Base-by-base conservation (phyloP, 495 filamentous ascomycete genomes). In the Podospora sp. region DNA sequence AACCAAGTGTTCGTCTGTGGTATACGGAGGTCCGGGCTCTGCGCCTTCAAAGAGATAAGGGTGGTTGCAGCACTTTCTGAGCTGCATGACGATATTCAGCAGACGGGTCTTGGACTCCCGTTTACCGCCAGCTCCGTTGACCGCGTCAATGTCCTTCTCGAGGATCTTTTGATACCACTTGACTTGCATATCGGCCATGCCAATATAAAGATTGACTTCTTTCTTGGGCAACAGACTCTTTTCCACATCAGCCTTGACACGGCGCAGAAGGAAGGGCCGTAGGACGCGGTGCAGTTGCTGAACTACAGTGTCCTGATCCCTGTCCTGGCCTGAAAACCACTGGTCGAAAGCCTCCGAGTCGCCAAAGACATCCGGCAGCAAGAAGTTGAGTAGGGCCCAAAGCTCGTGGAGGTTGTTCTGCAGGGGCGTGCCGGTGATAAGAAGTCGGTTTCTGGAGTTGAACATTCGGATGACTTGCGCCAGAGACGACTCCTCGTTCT, bases 81-180 rank as follows among this genome's bases (percentile, higher is more conserved):
- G 87, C 76, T 99, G 96, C 96, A 99, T 99, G 68, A 99, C 96
- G 75, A 99, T 99, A 80, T 99, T 99, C 67, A 99, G 83, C n/a
- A 99, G 86, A 52, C 96, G 88, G 6, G 96, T 98, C 81, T 99
- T 99, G n/a, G 94, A 97, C 76, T 99, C 96, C 60, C 91, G 89
- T 79, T 97, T 98, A 22, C 96, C 95, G 63, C 89, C 92, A 27
- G 96, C 96, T 55, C 96, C 96, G 70, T 99, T 99, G 68, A 99
- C 96, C 14, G 96, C 96, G 72, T 98, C 96, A 63, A 99, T 99
- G 75, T 99, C 96, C 79, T 98, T 98, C 77, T 98, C 96, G 5
- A 99, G 82, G 69, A 99, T 98, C 80, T 97, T 98, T 77, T 97
- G 89, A 71, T 99, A 99, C 96, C 96, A 99, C 73, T 93, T 97